phyloP scores from a whole-genome alignment of 805 yeast species.

The Blastobotrys americana region DNA sequence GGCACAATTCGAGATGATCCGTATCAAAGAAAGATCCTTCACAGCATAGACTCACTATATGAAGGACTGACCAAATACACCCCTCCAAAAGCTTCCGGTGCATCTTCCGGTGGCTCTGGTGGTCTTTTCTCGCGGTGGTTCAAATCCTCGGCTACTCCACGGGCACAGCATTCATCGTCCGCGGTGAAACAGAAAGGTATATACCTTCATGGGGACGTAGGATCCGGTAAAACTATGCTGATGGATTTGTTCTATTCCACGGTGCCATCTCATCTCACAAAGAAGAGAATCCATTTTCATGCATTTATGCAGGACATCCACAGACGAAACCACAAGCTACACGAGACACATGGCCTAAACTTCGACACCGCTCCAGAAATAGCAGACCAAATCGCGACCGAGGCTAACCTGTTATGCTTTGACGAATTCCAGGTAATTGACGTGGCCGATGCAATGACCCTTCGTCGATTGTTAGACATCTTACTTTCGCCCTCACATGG shows the following conservation, averaged over 20 bases:
- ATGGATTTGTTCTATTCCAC: conserved; percentile 92
- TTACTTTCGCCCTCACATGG: conserved; percentile 68
- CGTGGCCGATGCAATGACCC: conserved; percentile 96
- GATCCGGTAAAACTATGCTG: conserved; percentile 97
- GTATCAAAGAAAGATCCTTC: conserved; percentile 69
- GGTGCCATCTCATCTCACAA: conserved; percentile 68
- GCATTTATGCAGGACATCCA: conserved; percentile 95
- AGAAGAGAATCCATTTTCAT: conserved; percentile 85
- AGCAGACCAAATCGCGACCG: conserved; percentile 75
- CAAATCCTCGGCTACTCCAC: conserved; percentile 11
- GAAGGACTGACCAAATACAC: conserved; percentile 42
- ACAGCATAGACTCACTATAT: conserved; percentile 42
- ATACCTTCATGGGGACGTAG: conserved; percentile 93
- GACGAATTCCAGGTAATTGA: conserved; percentile 98
- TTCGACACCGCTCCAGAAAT: conserved; percentile 76
- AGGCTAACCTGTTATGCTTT: conserved; percentile 76
- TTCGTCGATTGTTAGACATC: conserved; percentile 63
- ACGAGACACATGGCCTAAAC: conserved; percentile 56
- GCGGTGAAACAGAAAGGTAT: conserved; percentile 64
- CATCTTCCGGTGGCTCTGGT: too few relatives aligned
- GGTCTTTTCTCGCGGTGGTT: conserved; percentile 1
- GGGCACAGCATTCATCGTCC: conserved; percentile 24
- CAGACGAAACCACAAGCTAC: conserved; percentile 73
- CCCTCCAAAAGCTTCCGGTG: conserved; percentile 61
- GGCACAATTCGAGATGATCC: conserved; percentile 52